Evolutionary conservation across 352 stramenopile species (phyloP), one percentile per base, ranked within the genome.

Genomic region (Blastocystis sp.): DNA sequence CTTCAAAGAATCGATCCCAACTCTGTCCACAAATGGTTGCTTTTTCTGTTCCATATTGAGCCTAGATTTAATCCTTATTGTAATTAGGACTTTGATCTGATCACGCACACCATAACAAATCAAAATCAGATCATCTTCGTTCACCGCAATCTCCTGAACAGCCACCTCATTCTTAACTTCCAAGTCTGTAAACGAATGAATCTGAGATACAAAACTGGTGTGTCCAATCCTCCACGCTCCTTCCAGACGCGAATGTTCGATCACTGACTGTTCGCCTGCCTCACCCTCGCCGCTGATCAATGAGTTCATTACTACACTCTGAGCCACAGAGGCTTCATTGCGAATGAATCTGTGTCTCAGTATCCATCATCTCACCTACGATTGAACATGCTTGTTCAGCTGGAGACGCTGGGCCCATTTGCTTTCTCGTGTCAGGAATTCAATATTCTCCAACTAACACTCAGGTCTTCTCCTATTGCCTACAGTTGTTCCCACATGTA

Each of bases 401-500:
- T 37, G 46, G 3, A 83, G 71, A 1, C 71, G 46, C 11, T 35
- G 58, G 5, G 27, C 39, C 71, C 71, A 83, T 56, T 65, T 66
- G 0, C 42, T 65, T 7, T 63, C 43, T n/a, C 56, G 46, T 0
- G 78, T 88, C 2, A 66, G 56, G 51, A 74, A 88, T 42, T 51
- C 46, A 51, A 74, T 78, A 66, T 77, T 78, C 78, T 74, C 78
- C 27, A 35, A 65, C 59, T 77, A 65, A 57, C 37, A 57, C 24
- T 77, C 42, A 74, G 5, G 6, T 16, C 57, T 11, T 6, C 1
- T 27, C 14, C 14, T 2, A 6, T 29, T 19, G 9, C 69, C 39
- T 54, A 66, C 49, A 24, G 83, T 88, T 14, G 83, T 88, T 24
- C 83, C 83, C 67, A 88, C 83, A 52, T 88, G 83, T 14, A 86